Base-by-base conservation (phyloP, 371 early-diverging fungal species). In the Mucor saturninus region DNA sequence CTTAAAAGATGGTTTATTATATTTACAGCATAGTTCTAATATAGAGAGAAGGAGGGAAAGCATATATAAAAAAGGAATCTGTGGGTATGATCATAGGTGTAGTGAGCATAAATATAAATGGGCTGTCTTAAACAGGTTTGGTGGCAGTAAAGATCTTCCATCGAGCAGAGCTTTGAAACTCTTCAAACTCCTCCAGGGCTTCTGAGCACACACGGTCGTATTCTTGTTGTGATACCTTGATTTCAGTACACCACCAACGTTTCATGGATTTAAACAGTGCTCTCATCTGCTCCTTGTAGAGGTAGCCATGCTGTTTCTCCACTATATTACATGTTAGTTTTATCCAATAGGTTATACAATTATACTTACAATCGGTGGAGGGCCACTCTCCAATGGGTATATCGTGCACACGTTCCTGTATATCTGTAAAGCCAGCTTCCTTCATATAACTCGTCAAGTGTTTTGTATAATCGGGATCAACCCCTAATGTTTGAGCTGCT, bases 381-480 rank as follows among this genome's bases (percentile, higher is more conserved):
- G 78, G 73, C 81, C 81, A 81, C 70, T 81, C 81, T 30, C 81
- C 81, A 56, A 81, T 73, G 26, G 81, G 78, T 35, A 81, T 76
- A 61, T 76, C 69, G 21, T 64, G 50, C 0, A 59, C 50, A 7
- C 56, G 28, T 8, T 67, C 68, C 6, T 67, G 21, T 10, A 81
- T 43, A 37, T 75, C 59, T n/a, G 56, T 59, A 55, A 74, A 76
- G 5, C 76, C 76, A 15, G 75, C 75, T 21, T 67, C 56, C n/a
- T 55, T 5, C 45, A 80, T 40, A 21, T 63, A 62, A 1, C 45
- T 66, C 14, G 43, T 38, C 7, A 77, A 28, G 21, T 52, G 31
- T 14, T 65, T 56, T 9, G 62, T 61, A 58, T 73, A 75, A 14
- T 56, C 55, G 1, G 72, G 75, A 15, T 65, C 57, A 9, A 74